Conservation (phyloP, 1,139 yeast genomes). For the Diutina ranongensis region DNA sequence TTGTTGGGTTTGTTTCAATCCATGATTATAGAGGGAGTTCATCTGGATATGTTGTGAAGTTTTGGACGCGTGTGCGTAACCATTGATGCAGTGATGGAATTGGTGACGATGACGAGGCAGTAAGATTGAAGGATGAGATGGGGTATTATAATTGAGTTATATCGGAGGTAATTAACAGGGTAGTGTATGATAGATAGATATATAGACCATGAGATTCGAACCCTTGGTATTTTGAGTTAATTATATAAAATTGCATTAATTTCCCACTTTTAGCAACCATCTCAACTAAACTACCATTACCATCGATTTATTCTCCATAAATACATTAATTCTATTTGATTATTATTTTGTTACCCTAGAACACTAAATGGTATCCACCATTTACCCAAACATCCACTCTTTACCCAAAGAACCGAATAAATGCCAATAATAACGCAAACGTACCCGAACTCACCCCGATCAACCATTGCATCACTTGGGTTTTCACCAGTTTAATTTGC, state of each 20-base stretch:
- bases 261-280: no score
- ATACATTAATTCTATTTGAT: background rate
- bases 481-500: conserved; percentile 88
- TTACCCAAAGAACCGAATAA: conserved; percentile 69
- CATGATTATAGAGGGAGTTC: conserved; percentile 86
- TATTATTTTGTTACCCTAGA: background rate
- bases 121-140: no score
- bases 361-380: no score
- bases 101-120: no score
- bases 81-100: no score
- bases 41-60: conserved; percentile 8
- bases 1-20: conserved; percentile 71
- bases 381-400: background rate
- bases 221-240: no score
- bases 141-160: no score
- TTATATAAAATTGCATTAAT: no score
- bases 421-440: conserved; percentile 84
- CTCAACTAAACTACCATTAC: no score
- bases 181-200: no score
- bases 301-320: background rate
- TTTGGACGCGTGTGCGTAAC: background rate
- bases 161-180: no score
- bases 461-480: conserved; percentile 96
- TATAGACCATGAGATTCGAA: no score
- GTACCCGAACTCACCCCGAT: conserved; percentile 98